Percentiles rank a stretch among this genome's conserved stretches.
phyloP scores from a whole-genome alignment of 495 filamentous ascomycete genomes.

The Trichoderma parareesei region DNA sequence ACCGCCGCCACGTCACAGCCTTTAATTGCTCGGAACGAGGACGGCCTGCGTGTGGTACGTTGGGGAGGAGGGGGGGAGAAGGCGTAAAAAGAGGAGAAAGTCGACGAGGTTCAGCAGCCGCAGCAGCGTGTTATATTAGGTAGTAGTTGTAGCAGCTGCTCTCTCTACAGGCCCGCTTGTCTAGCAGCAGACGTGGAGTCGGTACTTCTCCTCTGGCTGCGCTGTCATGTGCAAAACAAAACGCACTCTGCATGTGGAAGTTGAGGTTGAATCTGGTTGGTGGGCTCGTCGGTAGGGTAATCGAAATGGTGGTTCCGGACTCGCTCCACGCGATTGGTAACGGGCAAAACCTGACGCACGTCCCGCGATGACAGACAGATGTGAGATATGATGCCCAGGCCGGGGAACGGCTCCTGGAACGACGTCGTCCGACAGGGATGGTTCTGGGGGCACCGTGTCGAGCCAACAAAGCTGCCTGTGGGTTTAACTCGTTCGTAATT shows the following conservation, averaged over 20 bases:
- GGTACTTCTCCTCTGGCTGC: not conserved
- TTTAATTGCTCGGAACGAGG: not conserved
- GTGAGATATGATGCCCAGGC: constrained; percentile 6
- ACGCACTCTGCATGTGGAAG: not conserved
- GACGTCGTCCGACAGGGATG: constrained; percentile 3
- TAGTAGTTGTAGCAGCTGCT: not conserved
- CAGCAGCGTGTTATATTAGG: not conserved
- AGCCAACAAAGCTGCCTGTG: not conserved
- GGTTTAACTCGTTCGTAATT: not conserved
- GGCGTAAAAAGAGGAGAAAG: not conserved
- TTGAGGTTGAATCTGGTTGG: not conserved
- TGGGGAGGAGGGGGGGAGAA: constrained; percentile 2
- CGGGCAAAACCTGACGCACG: constrained; percentile 1
- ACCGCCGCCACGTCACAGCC: constrained; percentile 6
- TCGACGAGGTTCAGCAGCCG: not conserved
- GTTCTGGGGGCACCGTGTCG: not conserved
- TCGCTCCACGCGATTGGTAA: constrained; percentile 7
- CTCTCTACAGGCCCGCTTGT: not conserved
- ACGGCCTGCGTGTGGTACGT: not conserved
- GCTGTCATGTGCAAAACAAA: not conserved
- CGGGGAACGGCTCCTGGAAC: constrained; percentile 3
- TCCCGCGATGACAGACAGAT: constrained; percentile 10
- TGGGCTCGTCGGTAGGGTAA: not conserved
- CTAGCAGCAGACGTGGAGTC: not conserved
- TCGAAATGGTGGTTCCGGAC: not conserved